These are phyloP conservation scores for Pyrenopolyporus hunteri DNA, from an alignment of 495 filamentous ascomycete species.

Conservation along the genomic window DNA sequence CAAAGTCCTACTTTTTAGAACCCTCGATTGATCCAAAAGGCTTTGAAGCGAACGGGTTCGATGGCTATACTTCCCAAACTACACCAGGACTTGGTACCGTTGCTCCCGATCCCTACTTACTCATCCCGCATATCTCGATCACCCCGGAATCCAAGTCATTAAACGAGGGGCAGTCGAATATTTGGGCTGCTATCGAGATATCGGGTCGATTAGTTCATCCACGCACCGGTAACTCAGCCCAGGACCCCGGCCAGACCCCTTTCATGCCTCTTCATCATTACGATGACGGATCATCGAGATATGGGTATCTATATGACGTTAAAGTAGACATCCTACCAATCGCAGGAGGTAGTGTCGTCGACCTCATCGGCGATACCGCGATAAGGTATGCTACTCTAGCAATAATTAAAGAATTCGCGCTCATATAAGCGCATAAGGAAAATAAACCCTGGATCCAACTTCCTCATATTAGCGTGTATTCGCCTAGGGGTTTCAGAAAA, in stretches of 20 bases:
- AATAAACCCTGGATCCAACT: slow-evolving; percentile 46
- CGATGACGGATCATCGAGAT: slow-evolving; percentile 30
- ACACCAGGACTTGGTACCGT: slow-evolving; percentile 14
- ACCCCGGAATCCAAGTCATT: slow-evolving; percentile 61
- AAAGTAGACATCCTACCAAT: slow-evolving; percentile 46
- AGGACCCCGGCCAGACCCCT: slow-evolving; percentile 5
- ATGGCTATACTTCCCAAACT: slow-evolving; percentile 15
- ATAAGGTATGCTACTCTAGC: slow-evolving; percentile 2
- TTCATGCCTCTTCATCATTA: slow-evolving; percentile 10
- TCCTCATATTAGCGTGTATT: slow-evolving; percentile 49
- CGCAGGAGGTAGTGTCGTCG: slow-evolving; percentile 40
- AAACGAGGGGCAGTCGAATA: slow-evolving; percentile 35
- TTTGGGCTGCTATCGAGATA: slow-evolving; percentile 59
- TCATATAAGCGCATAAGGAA: slow-evolving; percentile 33
- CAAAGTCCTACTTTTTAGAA: slow-evolving; percentile 2
- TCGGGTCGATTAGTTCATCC: slow-evolving; percentile 45
- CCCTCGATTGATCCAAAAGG: neutral
- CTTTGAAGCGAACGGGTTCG: slow-evolving; percentile 3
- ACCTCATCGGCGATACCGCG: slow-evolving; percentile 44
- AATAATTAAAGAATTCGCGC: neutral
- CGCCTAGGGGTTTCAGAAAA: slow-evolving; percentile 23
- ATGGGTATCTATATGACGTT: slow-evolving; percentile 53
- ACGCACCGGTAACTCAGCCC: neutral
- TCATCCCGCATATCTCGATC: slow-evolving; percentile 50
- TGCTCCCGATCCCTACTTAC: slow-evolving; percentile 41